These are phyloP conservation scores for Xylariaceae sp. DNA, from an alignment of 2,329 filamentous ascomycete species.

Conservation along the genomic window DNA sequence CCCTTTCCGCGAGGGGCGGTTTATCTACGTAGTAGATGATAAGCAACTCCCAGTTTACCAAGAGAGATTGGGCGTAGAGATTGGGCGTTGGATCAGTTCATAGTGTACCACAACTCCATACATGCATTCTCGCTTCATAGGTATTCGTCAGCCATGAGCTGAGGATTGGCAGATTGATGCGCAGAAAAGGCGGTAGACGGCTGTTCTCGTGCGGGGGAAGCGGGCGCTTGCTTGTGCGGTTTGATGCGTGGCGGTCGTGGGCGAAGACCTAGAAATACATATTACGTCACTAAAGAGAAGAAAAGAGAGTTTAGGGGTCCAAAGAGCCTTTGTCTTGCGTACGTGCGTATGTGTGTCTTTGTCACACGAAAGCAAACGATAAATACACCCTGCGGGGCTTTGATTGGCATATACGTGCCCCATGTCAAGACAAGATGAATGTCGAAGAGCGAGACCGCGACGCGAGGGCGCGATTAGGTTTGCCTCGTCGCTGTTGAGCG, in stretches of 20 bases:
- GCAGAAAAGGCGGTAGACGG: constrained; percentile 1
- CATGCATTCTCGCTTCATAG: background rate
- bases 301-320: constrained; percentile 6
- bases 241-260: constrained; percentile 12
- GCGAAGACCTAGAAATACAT: background rate
- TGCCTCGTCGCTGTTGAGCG: too few relatives aligned
- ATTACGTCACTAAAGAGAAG: constrained; percentile 16
- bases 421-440: too few relatives aligned
- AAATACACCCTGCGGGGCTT: background rate
- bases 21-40: too few relatives aligned
- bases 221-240: constrained; percentile 15
- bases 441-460: background rate
- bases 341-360: background rate
- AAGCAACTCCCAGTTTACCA: too few relatives aligned
- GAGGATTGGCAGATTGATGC: too few relatives aligned
- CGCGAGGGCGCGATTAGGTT: too few relatives aligned
- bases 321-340: background rate
- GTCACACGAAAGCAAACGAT: background rate
- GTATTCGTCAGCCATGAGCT: too few relatives aligned
- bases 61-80: too few relatives aligned
- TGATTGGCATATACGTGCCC: too few relatives aligned
- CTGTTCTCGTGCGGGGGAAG: constrained; percentile 17
- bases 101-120: background rate
- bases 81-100: background rate
- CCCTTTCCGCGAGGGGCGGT: too few relatives aligned